A percentile compares a stretch with the other conserved stretches of the same genome.
Conservation (phyloP, 768 basidiomycete species). For the Lentinus tigrinus region DNA sequence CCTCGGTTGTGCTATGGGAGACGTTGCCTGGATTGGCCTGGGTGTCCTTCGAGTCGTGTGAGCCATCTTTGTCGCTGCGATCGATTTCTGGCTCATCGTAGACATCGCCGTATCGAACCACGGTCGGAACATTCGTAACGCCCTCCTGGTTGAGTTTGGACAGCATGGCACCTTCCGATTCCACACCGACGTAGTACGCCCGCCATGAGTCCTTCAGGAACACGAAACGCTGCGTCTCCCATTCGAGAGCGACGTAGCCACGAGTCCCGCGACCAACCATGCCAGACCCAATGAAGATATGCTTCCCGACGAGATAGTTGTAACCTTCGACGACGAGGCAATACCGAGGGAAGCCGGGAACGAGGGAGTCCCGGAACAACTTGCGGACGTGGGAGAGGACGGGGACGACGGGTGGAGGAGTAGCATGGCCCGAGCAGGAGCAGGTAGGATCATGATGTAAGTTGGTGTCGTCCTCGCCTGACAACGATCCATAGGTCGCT, state of each 20-base stretch:
- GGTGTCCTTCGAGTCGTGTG: no score
- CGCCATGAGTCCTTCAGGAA: constrained; percentile 3
- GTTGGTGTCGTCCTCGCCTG: background rate
- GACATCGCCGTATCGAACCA: no score
- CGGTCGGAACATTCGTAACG: no score
- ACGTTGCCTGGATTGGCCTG: no score
- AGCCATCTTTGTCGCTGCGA: no score
- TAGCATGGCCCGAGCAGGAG: background rate
- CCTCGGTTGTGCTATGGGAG: no score
- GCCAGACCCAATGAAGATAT: background rate
- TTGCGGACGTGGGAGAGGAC: background rate
- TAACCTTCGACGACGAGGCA: background rate
- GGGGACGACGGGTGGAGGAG: background rate
- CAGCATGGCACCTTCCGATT: background rate
- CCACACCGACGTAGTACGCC: background rate
- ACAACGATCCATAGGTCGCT: no score
- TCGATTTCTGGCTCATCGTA: no score
- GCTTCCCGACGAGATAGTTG: constrained; percentile 4
- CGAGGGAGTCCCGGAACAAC: constrained; percentile 1
- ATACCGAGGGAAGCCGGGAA: background rate
- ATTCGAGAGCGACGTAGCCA: constrained; percentile 12
- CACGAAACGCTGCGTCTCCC: background rate
- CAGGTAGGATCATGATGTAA: background rate
- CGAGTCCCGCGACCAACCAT: background rate
- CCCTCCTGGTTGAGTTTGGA: background rate